These are phyloP conservation scores for Beauveria rudraprayagi DNA, from an alignment of 2,329 filamentous ascomycete genomes.

Conservation along the genomic window DNA sequence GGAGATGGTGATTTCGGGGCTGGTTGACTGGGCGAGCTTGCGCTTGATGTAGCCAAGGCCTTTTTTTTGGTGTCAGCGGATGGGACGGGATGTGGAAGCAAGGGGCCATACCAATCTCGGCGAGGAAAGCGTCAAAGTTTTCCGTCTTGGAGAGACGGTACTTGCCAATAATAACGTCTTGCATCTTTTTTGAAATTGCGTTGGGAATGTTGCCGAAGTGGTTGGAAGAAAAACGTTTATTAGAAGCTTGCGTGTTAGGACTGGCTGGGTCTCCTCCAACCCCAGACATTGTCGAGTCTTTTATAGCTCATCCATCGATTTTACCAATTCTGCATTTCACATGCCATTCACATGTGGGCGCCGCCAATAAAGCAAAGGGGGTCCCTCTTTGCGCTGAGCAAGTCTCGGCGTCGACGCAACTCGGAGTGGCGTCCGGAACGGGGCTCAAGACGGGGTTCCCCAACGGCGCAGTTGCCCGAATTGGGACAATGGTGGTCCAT, in stretches of 20 bases:
- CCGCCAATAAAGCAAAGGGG: neutral
- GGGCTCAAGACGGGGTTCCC: neutral
- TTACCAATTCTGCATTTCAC: neutral
- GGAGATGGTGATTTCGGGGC: conserved; percentile 8
- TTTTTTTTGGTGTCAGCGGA: neutral
- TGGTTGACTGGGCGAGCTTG: conserved; percentile 10
- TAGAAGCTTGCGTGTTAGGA: too few species aligned
- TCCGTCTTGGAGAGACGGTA: conserved; percentile 11
- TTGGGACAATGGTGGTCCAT: neutral
- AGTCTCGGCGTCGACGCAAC: neutral
- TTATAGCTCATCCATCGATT: neutral
- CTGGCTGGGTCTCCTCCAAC: neutral
- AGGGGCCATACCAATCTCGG: conserved; percentile 2
- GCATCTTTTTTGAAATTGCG: neutral
- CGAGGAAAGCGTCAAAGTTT: conserved; percentile 10
- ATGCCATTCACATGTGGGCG: conserved; percentile 8
- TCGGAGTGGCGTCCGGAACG: conserved; percentile 3
- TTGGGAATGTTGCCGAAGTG: neutral
- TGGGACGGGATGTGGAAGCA: neutral
- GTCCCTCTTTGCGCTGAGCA: neutral
- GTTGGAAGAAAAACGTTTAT: neutral
- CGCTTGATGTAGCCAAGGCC: conserved; percentile 12
- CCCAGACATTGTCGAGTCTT: neutral
- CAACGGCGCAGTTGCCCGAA: conserved; percentile 6
- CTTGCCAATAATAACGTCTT: conserved; percentile 9